Percentiles rank a stretch among this genome's conserved stretches.
These are phyloP conservation scores for Hyphopichia buzzinii DNA, from an alignment of 1,139 yeast genomes.

Conservation along the genomic window DNA sequence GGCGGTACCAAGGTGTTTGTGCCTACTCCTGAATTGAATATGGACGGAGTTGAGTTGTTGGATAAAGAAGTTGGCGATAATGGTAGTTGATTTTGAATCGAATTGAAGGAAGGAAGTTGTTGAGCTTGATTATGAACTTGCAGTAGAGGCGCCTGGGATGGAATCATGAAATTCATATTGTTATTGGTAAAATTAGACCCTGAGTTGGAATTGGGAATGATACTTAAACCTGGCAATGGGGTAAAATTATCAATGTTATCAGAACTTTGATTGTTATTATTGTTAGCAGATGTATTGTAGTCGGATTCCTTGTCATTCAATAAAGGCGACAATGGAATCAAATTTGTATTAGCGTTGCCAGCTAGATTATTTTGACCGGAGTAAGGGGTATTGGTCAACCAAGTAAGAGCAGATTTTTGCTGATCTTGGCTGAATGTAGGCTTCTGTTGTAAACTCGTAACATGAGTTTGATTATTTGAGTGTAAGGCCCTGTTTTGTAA, in stretches of 20 bases:
- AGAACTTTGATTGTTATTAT: constrained; percentile 6
- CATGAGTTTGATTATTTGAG: neutral
- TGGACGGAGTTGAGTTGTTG: constrained; percentile 6
- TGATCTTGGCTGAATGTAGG: constrained; percentile 4
- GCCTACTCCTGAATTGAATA: constrained; percentile 4
- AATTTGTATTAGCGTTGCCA: constrained; percentile 15
- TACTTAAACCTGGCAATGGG: constrained; percentile 15
- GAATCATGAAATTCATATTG: constrained; percentile 8
- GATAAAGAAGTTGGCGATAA: constrained; percentile 17
- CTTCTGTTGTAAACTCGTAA: neutral
- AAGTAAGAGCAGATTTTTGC: constrained; percentile 14
- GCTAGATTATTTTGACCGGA: constrained; percentile 6
- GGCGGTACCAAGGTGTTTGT: constrained; percentile 14
- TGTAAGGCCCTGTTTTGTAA: neutral
- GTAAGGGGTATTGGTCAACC: constrained; percentile 15
- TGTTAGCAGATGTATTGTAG: constrained; percentile 12
- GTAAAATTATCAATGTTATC: constrained; percentile 16
- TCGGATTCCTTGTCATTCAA: constrained; percentile 33
- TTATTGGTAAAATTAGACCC: neutral
- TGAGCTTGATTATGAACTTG: constrained; percentile 31
- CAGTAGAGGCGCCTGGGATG: constrained; percentile 16
- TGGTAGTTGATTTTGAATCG: constrained; percentile 35
- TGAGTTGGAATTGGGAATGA: constrained; percentile 1
- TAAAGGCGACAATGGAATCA: constrained; percentile 38
- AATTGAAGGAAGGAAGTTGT: constrained; percentile 38